These are phyloP conservation scores for Dryas alaskensis DNA, from an alignment of 306 rosid genomes.

Conservation along the genomic window DNA sequence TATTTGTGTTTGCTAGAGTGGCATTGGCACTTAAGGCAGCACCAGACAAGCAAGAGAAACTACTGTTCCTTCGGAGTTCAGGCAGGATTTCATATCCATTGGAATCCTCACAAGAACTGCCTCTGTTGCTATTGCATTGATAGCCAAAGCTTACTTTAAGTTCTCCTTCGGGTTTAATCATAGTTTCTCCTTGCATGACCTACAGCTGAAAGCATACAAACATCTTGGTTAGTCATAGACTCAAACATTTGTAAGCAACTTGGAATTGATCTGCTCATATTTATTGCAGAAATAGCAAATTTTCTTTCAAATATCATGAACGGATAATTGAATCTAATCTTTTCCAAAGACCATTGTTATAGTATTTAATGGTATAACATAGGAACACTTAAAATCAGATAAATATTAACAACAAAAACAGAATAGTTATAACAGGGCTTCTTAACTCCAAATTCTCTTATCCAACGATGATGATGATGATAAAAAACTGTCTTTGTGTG, in stretches of 20 bases:
- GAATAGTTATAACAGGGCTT: background rate
- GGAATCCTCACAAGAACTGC: constrained; percentile 37
- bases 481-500: constrained; percentile 1
- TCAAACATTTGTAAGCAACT: background rate
- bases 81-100: constrained; percentile 39
- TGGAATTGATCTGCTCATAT: background rate
- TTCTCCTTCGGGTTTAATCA: constrained; percentile 65
- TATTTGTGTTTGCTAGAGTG: constrained; percentile 89
- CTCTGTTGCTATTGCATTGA: constrained; percentile 60
- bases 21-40: constrained; percentile 98
- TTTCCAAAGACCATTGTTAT: background rate
- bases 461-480: background rate
- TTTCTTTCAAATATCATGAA: background rate
- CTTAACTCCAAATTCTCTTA: background rate
- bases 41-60: constrained; percentile 97
- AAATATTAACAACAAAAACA: background rate
- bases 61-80: constrained; percentile 64
- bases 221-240: constrained; percentile 12
- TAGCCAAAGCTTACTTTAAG: constrained; percentile 94
- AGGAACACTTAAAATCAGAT: background rate
- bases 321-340: background rate
- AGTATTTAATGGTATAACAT: background rate
- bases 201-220: constrained; percentile 19
- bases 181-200: constrained; percentile 39
- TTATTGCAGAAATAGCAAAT: background rate